phyloP scores from a whole-genome alignment of 192 early-diverging fungal species.

The Irineochytrium annulatum region DNA sequence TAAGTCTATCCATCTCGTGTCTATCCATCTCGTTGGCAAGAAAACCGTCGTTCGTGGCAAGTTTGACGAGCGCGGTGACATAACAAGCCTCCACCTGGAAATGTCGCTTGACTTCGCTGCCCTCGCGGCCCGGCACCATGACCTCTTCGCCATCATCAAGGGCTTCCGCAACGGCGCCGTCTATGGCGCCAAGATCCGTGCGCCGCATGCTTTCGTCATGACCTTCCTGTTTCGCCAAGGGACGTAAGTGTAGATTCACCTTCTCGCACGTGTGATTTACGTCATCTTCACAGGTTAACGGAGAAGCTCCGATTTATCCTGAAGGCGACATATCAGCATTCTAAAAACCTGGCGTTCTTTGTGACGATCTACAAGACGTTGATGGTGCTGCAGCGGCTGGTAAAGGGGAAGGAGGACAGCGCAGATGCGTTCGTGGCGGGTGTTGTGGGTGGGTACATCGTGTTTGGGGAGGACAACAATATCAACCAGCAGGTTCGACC shows the following conservation, averaged over 20 bases:
- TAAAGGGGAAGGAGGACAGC: conserved; percentile 71
- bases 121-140: conserved; percentile 13
- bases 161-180: conserved; percentile 87
- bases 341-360: conserved; percentile 84
- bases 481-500: conserved; percentile 86
- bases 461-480: conserved; percentile 93
- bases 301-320: conserved; percentile 74
- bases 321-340: conserved; percentile 84
- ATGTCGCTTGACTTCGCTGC: conserved; percentile 3
- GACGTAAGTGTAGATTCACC: conserved; percentile 47
- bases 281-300: conserved; percentile 54
- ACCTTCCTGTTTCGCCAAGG: conserved; percentile 87
- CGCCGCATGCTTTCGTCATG: conserved; percentile 97
- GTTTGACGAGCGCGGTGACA: too few species aligned
- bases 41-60: too few species aligned
- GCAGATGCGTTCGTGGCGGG: conserved; percentile 88
- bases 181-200: conserved; percentile 91
- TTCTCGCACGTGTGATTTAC: too few species aligned
- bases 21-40: too few species aligned
- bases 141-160: conserved; percentile 4
- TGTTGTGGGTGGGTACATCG: conserved; percentile 82
- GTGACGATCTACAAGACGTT: conserved; percentile 92
- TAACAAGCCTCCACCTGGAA: not conserved
- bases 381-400: conserved; percentile 68
- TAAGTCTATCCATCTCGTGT: too few species aligned